Conservation (phyloP, 139 green algal genomes). For the Edaphochlamys debaryana region DNA sequence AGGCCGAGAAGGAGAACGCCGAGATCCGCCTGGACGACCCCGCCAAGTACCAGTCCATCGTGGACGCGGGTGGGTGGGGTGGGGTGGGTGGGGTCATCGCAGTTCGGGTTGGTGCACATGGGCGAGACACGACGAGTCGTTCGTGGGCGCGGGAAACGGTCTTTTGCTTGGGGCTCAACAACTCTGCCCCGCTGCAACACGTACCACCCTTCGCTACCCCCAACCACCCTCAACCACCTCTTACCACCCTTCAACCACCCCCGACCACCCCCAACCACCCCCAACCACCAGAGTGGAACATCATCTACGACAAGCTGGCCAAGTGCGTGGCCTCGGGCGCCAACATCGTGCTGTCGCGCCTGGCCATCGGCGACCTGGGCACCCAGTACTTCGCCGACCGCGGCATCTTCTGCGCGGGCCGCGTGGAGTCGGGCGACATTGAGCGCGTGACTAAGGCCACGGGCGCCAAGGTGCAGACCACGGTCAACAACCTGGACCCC, state of each 20-base stretch:
- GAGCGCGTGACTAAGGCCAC: constrained; percentile 87
- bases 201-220: too few species aligned
- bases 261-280: too few species aligned
- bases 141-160: too few species aligned
- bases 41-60: constrained; percentile 95
- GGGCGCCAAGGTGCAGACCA: constrained; percentile 67
- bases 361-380: constrained; percentile 88
- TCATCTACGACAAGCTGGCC: constrained; percentile 99
- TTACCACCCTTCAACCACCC: too few species aligned
- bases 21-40: constrained; percentile 95
- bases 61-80: too few species aligned
- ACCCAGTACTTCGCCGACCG: constrained; percentile 99
- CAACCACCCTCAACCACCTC: too few species aligned
- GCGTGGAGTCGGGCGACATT: constrained; percentile 91
- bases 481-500: constrained; percentile 91
- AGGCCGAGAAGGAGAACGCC: constrained; percentile 98
- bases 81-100: too few species aligned
- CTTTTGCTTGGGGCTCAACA: too few species aligned
- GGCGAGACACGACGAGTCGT: too few species aligned
- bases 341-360: constrained; percentile 88
- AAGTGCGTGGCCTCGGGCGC: constrained; percentile 87
- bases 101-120: too few species aligned
- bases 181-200: too few species aligned
- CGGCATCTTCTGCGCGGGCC: constrained; percentile 97
- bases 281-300: constrained; percentile 99